These are phyloP conservation scores for Rhodofomes roseus DNA, from an alignment of 1,284 basidiomycete species.

Conservation along the genomic window DNA sequence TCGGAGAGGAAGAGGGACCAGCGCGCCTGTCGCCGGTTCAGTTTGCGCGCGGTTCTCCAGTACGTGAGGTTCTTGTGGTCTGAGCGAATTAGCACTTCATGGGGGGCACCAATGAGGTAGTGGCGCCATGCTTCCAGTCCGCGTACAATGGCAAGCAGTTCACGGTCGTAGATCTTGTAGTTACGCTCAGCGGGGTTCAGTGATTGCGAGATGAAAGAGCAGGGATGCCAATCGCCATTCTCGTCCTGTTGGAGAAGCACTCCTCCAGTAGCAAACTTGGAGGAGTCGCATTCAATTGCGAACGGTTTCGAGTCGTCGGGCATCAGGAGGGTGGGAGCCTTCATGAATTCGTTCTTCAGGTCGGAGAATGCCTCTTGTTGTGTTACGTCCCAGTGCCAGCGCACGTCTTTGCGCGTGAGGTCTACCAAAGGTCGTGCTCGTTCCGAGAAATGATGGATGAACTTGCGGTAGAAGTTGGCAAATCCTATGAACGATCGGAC, in stretches of 20 bases:
- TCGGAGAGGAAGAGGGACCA: slow-evolving; percentile 27
- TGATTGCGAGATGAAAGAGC: slow-evolving; percentile 8
- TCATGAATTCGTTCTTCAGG: slow-evolving; percentile 25
- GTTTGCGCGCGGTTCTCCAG: slow-evolving; percentile 31
- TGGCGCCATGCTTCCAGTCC: slow-evolving; percentile 30
- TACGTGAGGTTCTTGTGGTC: slow-evolving; percentile 45
- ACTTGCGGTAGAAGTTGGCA: slow-evolving; percentile 35
- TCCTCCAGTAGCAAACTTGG: slow-evolving; percentile 13
- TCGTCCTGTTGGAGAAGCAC: slow-evolving; percentile 10
- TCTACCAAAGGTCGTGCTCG: not conserved
- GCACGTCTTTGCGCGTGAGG: slow-evolving; percentile 22
- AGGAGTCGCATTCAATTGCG: slow-evolving; percentile 20
- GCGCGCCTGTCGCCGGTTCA: too few relatives aligned
- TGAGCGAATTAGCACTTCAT: slow-evolving; percentile 19
- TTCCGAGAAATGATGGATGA: slow-evolving; percentile 14
- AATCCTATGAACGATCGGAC: slow-evolving; percentile 19
- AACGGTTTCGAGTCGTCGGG: slow-evolving; percentile 13
- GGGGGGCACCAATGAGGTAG: slow-evolving; percentile 21
- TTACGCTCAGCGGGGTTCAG: slow-evolving; percentile 19
- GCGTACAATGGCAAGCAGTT: slow-evolving; percentile 32
- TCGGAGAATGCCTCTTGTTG: slow-evolving; percentile 23
- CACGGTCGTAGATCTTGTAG: slow-evolving; percentile 36
- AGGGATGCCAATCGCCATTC: slow-evolving; percentile 12
- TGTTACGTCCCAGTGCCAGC: slow-evolving; percentile 23
- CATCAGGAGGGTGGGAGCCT: slow-evolving; percentile 18